Evolutionary conservation across 2,329 filamentous ascomycete genomes (phyloP).

Genomic region (Microdochium trichocladiopsis): DNA sequence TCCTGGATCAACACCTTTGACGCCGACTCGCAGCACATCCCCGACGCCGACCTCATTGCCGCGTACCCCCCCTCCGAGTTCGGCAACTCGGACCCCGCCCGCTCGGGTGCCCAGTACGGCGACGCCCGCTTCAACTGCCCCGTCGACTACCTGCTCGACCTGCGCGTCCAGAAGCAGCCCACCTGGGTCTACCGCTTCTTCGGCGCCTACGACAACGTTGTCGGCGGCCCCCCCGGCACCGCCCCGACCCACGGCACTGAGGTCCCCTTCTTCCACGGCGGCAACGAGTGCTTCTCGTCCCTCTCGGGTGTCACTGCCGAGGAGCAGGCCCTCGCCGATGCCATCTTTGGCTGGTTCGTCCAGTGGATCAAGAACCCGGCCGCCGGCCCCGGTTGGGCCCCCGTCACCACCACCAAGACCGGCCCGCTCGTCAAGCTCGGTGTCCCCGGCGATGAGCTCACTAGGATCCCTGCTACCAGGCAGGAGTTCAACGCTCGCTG

Average conservation of each 20-base stretch:
- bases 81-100: constrained; percentile 23
- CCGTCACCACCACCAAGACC: constrained; percentile 15
- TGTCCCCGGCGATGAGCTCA: constrained; percentile 24
- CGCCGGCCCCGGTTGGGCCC: constrained; percentile 32
- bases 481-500: constrained; percentile 24
- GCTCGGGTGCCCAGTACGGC: constrained; percentile 34
- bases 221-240: constrained; percentile 19
- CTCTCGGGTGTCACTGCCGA: constrained; percentile 23
- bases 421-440: constrained; percentile 23
- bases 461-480: constrained; percentile 16
- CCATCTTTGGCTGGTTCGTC: constrained; percentile 33
- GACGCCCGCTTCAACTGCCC: constrained; percentile 38
- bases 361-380: constrained; percentile 34
- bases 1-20: constrained; percentile 26
- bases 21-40: constrained; percentile 29
- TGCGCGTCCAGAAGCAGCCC: constrained; percentile 26
- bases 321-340: constrained; percentile 32
- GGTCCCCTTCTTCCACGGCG: constrained; percentile 37
- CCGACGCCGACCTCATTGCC: constrained; percentile 19
- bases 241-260: constrained; percentile 30
- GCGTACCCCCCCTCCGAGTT: constrained; percentile 28
- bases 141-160: constrained; percentile 28
- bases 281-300: constrained; percentile 31
- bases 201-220: constrained; percentile 30
- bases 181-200: constrained; percentile 38